phyloP scores from a whole-genome alignment of 2,329 filamentous ascomycete genomes.

The Ramichloridium luteum region DNA sequence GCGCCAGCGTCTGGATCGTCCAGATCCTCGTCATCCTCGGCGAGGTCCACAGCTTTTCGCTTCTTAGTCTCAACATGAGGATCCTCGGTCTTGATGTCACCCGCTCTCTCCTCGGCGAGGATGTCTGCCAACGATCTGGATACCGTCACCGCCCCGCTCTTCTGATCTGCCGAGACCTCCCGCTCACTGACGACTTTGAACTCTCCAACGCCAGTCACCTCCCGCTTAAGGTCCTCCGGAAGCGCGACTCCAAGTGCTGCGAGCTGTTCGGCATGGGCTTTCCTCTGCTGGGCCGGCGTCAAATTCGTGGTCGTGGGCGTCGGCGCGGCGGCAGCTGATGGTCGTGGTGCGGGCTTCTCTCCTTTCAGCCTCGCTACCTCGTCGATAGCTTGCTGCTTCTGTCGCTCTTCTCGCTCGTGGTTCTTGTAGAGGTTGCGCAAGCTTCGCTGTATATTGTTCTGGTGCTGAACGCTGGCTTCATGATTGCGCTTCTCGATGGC shows the following conservation, averaged over 20 bases:
- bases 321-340: constrained; percentile 18
- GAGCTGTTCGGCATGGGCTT: constrained; percentile 75
- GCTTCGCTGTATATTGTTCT: constrained; percentile 71
- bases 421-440: constrained; percentile 77
- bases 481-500: constrained; percentile 60
- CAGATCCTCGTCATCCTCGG: constrained; percentile 48
- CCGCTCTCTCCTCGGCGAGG: constrained; percentile 30
- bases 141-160: constrained; percentile 8
- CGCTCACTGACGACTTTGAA: constrained; percentile 60
- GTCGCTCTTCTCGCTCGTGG: constrained; percentile 67
- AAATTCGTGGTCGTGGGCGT: constrained; percentile 17
- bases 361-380: constrained; percentile 82
- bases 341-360: constrained; percentile 8
- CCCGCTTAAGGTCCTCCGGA: constrained; percentile 62
- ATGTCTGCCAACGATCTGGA: constrained; percentile 33
- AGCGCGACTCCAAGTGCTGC: constrained; percentile 77
- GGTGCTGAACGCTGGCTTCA: constrained; percentile 25
- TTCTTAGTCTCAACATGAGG: constrained; percentile 40
- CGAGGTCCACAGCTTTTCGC: constrained; percentile 48
- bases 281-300: constrained; percentile 54
- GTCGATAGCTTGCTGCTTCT: constrained; percentile 64
- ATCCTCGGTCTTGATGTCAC: constrained; percentile 29
- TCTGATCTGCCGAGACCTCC: constrained; percentile 16
- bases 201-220: constrained; percentile 79
- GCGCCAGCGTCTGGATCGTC: constrained; percentile 42